Conservation (phyloP, 768 basidiomycete species). For the Boletus tylopilopsis region DNA sequence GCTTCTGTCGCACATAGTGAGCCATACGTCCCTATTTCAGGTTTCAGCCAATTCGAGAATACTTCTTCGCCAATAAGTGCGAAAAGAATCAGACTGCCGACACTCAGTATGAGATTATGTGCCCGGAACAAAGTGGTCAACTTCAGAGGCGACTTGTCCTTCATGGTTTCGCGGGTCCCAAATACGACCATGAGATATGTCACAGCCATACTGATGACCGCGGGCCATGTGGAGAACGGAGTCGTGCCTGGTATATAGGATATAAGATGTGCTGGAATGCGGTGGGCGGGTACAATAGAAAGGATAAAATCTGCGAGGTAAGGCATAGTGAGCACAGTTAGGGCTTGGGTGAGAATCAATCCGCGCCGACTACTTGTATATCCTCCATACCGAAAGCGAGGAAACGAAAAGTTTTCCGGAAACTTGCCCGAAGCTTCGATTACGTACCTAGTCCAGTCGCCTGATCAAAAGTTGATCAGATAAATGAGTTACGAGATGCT, state of each 20-base stretch:
- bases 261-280: constrained; percentile 52
- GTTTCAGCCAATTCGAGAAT: constrained; percentile 70
- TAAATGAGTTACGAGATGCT: neutral
- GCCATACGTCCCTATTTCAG: constrained; percentile 69
- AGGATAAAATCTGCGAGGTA: constrained; percentile 68
- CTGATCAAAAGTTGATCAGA: too few species aligned
- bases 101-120: constrained; percentile 84
- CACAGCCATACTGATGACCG: constrained; percentile 62
- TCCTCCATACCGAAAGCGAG: neutral
- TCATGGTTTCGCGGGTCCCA: constrained; percentile 78
- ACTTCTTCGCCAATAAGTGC: constrained; percentile 86
- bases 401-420: too few species aligned
- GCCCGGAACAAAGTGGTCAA: constrained; percentile 76
- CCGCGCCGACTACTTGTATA: constrained; percentile 9
- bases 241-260: constrained; percentile 72
- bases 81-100: constrained; percentile 75
- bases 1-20: constrained; percentile 68
- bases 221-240: constrained; percentile 72
- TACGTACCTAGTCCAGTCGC: too few species aligned
- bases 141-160: constrained; percentile 62
- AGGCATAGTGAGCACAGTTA: constrained; percentile 47
- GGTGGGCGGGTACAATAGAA: constrained; percentile 45
- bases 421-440: too few species aligned
- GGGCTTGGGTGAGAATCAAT: neutral
- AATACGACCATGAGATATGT: constrained; percentile 87